Percentiles rank a stretch among this genome's conserved stretches.
phyloP scores from a whole-genome alignment of 192 early-diverging fungal genomes.

The Gamsiella multidivaricata region DNA sequence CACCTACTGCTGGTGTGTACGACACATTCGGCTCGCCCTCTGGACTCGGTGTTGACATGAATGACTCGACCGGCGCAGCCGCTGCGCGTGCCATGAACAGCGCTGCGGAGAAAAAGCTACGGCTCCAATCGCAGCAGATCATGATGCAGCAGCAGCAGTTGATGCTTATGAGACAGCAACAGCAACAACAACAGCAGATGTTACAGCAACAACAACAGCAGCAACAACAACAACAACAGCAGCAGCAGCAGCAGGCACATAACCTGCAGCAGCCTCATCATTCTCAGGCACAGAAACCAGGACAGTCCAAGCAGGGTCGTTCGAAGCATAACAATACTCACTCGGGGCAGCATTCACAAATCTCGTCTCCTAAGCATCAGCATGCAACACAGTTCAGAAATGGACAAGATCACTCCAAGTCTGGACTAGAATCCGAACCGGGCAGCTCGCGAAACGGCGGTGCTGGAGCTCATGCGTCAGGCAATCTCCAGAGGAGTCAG shows the following conservation, averaged over 20 bases:
- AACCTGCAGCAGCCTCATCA: constrained; percentile 17
- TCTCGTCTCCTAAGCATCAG: constrained; percentile 28
- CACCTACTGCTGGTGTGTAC: background rate
- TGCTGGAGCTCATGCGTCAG: background rate
- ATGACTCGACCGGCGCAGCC: constrained; percentile 3
- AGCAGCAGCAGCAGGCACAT: constrained; percentile 17
- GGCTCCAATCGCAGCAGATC: constrained; percentile 34
- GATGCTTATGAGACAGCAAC: constrained; percentile 27
- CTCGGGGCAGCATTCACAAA: background rate
- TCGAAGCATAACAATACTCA: constrained; percentile 1
- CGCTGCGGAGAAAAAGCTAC: constrained; percentile 23
- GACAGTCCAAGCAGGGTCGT: constrained; percentile 13
- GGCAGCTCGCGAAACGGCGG: background rate
- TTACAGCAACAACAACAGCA: constrained; percentile 21
- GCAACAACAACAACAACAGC: constrained; percentile 16
- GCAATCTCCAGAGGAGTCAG: background rate
- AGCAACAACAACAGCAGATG: constrained; percentile 20
- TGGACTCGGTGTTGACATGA: background rate
- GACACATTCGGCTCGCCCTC: constrained; percentile 7
- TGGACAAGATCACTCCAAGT: constrained; percentile 12
- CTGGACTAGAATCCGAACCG: constrained; percentile 18
- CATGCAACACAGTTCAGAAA: constrained; percentile 9
- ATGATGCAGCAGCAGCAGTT: constrained; percentile 37
- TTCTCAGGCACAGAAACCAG: constrained; percentile 5
- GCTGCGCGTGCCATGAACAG: constrained; percentile 8